Evolutionary conservation across 192 early-diverging fungal genomes (phyloP), one percentile per base, ranked within the genome.

Genomic region (Umbelopsis sp.): DNA sequence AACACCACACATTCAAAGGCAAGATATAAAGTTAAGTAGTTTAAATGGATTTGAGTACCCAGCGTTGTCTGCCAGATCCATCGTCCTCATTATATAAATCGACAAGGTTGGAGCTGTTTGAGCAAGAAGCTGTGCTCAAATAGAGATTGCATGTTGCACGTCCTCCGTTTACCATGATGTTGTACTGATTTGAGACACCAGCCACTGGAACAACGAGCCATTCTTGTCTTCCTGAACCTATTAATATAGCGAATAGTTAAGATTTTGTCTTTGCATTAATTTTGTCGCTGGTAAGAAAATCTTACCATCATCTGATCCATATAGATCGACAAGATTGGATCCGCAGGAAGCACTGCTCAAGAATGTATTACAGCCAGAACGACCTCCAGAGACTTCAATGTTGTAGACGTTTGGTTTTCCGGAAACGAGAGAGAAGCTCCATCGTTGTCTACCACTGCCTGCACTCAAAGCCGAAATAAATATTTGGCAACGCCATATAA

Each of bases 211-310:
- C 23, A 0, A 33, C 45, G 6, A 66, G 41, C 65, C 65, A 66
- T 46, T 33, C n/a, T 66, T 66, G 65, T 16, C 65, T 46, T 1
- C 65, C 65, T 21, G 65, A 66, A n/a, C 55, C 55, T 61, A 25
- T 27, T 30, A 30, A 25, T 2, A 61, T 11, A 35, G 33, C 16
- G 11, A 35, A 15, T 35, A 27, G 55, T 13, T 21, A 61, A 30
- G 27, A 53, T 53, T 25, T 61, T 37, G 2, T 4, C 27, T 35
- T 49, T 5, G 15, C 15, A 16, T 16, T 13, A 49, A 49, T 16
- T 18, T 18, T 48, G 46, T 48, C 6, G 15, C 9, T 16, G 15
- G 5, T 1, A 13, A 27, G 4, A n/a, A 37, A 1, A 35, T 4
- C 55, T 1, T 61, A 66, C 65, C 65, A 46, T 66, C 65, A 66